These are phyloP conservation scores for Cutaneotrichosporon sp. DNA, from an alignment of 1,284 basidiomycete genomes.

Conservation along the genomic window DNA sequence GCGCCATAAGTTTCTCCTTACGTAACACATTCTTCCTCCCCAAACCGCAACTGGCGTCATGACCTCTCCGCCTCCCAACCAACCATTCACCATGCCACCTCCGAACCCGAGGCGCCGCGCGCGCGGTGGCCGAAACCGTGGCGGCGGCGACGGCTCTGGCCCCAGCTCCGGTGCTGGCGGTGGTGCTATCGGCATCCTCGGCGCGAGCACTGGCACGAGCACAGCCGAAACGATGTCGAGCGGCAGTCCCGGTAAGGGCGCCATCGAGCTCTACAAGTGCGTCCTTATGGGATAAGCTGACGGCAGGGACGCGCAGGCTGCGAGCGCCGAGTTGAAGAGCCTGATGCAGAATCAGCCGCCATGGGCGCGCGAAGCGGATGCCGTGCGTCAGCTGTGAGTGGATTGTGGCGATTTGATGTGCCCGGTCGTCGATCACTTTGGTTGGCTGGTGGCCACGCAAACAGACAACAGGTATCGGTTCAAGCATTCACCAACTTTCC, in stretches of 20 bases:
- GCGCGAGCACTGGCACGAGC: background rate
- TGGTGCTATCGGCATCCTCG: background rate
- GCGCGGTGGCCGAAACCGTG: constrained; percentile 7
- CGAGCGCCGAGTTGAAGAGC: constrained; percentile 39
- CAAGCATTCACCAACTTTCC: no score
- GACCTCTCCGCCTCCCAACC: background rate
- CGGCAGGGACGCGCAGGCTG: constrained; percentile 27
- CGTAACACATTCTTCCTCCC: background rate
- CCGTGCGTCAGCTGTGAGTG: constrained; percentile 74
- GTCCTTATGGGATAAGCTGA: constrained; percentile 4
- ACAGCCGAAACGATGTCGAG: background rate
- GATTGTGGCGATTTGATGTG: background rate
- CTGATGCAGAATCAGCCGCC: constrained; percentile 66
- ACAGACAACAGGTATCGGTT: no score
- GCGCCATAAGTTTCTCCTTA: background rate
- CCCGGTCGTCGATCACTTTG: background rate
- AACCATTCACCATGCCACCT: constrained; percentile 11
- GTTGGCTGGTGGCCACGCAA: no score
- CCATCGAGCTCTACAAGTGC: constrained; percentile 20
- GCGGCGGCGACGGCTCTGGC: background rate
- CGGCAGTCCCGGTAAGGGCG: constrained; percentile 2
- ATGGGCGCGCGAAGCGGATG: constrained; percentile 79
- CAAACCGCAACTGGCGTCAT: constrained; percentile 2
- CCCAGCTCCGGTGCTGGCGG: background rate
- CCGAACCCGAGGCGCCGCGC: constrained; percentile 16